Evolutionary conservation across 2,329 filamentous ascomycete species (phyloP).

Genomic region (Nemania abortiva): DNA sequence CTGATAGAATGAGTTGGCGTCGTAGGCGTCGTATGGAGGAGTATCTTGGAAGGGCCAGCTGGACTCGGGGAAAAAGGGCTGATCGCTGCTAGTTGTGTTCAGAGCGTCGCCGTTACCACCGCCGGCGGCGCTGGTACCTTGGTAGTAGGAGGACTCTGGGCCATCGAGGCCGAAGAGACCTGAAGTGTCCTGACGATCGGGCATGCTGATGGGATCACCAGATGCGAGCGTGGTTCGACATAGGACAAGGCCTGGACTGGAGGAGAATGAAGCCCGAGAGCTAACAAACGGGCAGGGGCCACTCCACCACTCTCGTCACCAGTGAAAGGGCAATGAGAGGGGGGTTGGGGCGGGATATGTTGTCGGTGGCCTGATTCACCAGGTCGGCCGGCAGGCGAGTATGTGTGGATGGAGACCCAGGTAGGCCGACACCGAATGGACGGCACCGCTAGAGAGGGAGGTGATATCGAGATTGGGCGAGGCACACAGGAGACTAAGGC

Average conservation of each 20-base stretch:
- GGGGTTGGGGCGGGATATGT: conserved; percentile 30
- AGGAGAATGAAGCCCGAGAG: conserved; percentile 28
- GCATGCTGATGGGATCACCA: conserved; percentile 52
- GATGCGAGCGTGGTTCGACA: conserved; percentile 54
- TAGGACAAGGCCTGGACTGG: conserved; percentile 42
- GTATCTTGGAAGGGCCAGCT: conserved; percentile 64
- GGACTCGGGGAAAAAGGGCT: conserved; percentile 55
- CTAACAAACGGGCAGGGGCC: conserved; percentile 28
- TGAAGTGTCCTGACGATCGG: conserved; percentile 54
- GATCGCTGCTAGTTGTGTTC: conserved; percentile 37
- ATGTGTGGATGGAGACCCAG: conserved; percentile 19
- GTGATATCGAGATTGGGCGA: conserved; percentile 18
- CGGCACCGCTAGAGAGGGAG: conserved; percentile 11
- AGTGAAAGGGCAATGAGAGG: conserved; percentile 20
- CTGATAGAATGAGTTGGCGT: conserved; percentile 53
- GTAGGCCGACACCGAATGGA: conserved; percentile 31
- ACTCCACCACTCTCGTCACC: conserved; percentile 31
- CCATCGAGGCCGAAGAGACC: conserved; percentile 62
- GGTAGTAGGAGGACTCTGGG: conserved; percentile 51
- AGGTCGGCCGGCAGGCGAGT: conserved; percentile 22
- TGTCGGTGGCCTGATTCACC: conserved; percentile 36
- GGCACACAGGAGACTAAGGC: conserved; percentile 9
- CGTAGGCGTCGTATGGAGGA: conserved; percentile 62
- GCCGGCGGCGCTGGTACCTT: conserved; percentile 44
- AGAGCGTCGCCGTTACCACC: conserved; percentile 31